phyloP scores from a whole-genome alignment of 208 protist species.

The Angomonas desouzai region DNA sequence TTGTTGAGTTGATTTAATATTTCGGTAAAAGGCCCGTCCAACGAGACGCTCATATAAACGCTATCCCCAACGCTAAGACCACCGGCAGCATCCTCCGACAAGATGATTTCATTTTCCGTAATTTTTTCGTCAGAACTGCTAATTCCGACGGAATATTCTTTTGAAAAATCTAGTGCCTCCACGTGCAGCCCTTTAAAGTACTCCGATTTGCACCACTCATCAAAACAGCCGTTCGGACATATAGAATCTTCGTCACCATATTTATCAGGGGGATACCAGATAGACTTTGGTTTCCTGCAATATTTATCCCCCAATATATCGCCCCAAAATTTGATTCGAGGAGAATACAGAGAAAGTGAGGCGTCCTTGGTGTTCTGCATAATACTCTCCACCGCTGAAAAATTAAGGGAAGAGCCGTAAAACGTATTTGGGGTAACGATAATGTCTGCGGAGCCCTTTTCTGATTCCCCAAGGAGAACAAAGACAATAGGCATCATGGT shows the following conservation, averaged over 20 bases:
- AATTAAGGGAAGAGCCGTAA: conserved; percentile 30
- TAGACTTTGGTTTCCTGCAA: not conserved
- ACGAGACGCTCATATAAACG: not conserved
- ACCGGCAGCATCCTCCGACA: not conserved
- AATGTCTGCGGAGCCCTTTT: conserved; percentile 44
- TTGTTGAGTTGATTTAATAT: not conserved
- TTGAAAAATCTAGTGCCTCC: not conserved
- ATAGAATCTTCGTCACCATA: not conserved
- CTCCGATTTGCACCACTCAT: not conserved
- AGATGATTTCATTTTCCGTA: not conserved
- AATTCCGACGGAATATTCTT: not conserved
- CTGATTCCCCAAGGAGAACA: conserved; percentile 47
- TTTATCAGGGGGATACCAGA: not conserved
- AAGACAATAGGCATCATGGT: conserved; percentile 62
- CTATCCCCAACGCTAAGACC: conserved; percentile 3
- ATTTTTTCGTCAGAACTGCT: not conserved
- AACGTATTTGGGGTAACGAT: conserved; percentile 32
- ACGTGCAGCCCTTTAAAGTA: not conserved
- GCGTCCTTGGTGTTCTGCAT: not conserved
- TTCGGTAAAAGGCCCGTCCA: not conserved
- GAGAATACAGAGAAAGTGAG: not conserved
- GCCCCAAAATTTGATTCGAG: not conserved
- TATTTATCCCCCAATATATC: not conserved
- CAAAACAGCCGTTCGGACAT: not conserved
- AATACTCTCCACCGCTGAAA: conserved; percentile 18